Percentiles rank a stretch among this genome's conserved stretches.
Conservation (phyloP, 2,329 filamentous ascomycete species). For the Escovopsis sp. region DNA sequence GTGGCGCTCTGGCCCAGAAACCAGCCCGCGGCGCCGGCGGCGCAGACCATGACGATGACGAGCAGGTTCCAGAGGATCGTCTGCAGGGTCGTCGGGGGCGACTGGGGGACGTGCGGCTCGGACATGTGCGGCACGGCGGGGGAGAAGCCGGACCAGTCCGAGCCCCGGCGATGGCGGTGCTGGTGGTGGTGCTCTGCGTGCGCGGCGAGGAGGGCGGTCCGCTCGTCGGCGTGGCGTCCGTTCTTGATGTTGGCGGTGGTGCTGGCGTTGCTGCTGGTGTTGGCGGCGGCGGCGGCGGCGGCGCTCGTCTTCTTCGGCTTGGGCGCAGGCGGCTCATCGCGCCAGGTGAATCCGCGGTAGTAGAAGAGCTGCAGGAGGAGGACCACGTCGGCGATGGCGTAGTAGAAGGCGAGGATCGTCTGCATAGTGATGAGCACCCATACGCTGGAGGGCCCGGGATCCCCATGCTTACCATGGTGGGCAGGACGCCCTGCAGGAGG, state of each 20-base stretch:
- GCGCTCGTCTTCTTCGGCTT: no score
- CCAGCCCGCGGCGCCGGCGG: conserved; percentile 76
- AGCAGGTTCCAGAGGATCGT: conserved; percentile 57
- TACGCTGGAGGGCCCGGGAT: no score
- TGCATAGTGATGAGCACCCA: no score
- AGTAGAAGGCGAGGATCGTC: conserved; percentile 86
- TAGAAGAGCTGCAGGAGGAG: conserved; percentile 86
- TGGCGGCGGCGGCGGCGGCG: no score
- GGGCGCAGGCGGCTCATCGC: conserved; percentile 33
- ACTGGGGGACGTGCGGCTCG: conserved; percentile 29
- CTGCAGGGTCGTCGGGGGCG: conserved; percentile 38
- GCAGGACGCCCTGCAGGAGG: conserved; percentile 76
- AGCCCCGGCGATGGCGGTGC: conserved; percentile 31
- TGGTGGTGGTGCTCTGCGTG: conserved; percentile 30
- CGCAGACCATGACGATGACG: conserved; percentile 67
- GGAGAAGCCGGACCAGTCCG: conserved; percentile 51
- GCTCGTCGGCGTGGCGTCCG: conserved; percentile 31
- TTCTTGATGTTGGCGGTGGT: conserved; percentile 6
- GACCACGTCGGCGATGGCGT: conserved; percentile 82
- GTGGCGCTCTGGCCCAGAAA: conserved; percentile 40
- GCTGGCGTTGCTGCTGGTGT: conserved; percentile 8
- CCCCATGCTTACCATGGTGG: conserved; percentile 63
- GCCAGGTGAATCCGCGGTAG: conserved; percentile 70
- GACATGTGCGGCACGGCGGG: conserved; percentile 66
- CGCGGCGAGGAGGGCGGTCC: conserved; percentile 33